phyloP scores from a whole-genome alignment of 2,329 filamentous ascomycete species.

The Sporothrix protearum region DNA sequence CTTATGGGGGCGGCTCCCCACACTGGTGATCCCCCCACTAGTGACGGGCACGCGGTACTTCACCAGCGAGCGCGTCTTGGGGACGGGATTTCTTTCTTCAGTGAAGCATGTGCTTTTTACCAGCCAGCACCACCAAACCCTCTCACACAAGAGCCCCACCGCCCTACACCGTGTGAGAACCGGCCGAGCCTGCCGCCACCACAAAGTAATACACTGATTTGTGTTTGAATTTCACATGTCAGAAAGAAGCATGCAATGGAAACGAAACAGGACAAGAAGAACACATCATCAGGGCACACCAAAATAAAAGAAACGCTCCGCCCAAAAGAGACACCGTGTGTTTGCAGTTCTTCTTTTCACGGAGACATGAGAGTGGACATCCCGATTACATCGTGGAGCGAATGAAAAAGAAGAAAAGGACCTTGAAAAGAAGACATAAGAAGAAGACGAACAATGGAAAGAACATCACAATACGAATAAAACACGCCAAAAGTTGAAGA shows the following conservation, averaged over 20 bases:
- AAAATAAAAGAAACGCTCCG: neutral
- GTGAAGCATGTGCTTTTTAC: slow-evolving; percentile 13
- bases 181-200: neutral
- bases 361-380: neutral
- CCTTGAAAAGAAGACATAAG: neutral
- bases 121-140: neutral
- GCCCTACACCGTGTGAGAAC: neutral
- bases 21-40: neutral
- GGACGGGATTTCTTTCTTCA: too few relatives aligned
- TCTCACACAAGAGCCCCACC: neutral
- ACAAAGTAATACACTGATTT: neutral
- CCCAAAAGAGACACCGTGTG: too few relatives aligned
- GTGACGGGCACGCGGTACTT: neutral
- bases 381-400: neutral
- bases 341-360: neutral
- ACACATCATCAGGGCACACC: slow-evolving; percentile 9
- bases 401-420: neutral
- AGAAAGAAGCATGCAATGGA: neutral
- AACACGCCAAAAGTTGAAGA: neutral
- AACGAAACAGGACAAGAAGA: neutral
- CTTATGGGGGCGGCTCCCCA: neutral
- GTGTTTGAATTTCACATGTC: neutral
- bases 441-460: neutral
- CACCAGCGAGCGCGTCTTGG: too few relatives aligned
- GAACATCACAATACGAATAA: neutral